A percentile compares a stretch with the other conserved stretches of the same genome.
phyloP scores from a whole-genome alignment of 2,329 filamentous ascomycete species.

The Trichoderma lentiforme region DNA sequence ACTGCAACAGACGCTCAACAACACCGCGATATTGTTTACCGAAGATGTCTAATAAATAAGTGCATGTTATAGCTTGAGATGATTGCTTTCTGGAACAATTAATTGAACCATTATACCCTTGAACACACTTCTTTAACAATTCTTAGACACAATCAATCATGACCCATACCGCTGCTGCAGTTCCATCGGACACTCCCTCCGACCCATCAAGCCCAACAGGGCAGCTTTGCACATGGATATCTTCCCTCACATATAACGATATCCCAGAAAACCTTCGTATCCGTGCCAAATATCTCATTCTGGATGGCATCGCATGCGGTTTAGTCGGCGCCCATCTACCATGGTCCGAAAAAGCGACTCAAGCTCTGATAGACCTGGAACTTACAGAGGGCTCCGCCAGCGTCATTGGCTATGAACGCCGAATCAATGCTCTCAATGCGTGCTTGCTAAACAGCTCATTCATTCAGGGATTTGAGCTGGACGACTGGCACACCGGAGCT shows the following conservation, averaged over 20 bases:
- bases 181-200: neutral
- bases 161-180: neutral
- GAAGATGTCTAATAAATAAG: neutral
- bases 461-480: constrained; percentile 43
- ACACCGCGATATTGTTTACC: neutral
- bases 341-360: constrained; percentile 38
- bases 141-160: neutral
- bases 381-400: constrained; percentile 26
- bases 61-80: neutral
- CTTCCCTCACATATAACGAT: constrained; percentile 23
- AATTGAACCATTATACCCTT: neutral
- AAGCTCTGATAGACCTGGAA: constrained; percentile 33
- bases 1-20: neutral
- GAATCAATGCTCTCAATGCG: constrained; percentile 35
- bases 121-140: neutral
- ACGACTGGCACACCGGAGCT: constrained; percentile 41
- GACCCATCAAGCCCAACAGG: constrained; percentile 11
- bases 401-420: constrained; percentile 30
- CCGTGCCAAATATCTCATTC: constrained; percentile 40
- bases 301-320: constrained; percentile 42
- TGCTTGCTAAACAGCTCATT: constrained; percentile 41
- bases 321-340: constrained; percentile 39
- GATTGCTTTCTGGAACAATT: neutral
- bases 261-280: constrained; percentile 32
- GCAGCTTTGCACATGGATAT: constrained; percentile 31